Evolutionary conservation across 768 basidiomycete species (phyloP).

Genomic region (Mycena sanguinolenta): DNA sequence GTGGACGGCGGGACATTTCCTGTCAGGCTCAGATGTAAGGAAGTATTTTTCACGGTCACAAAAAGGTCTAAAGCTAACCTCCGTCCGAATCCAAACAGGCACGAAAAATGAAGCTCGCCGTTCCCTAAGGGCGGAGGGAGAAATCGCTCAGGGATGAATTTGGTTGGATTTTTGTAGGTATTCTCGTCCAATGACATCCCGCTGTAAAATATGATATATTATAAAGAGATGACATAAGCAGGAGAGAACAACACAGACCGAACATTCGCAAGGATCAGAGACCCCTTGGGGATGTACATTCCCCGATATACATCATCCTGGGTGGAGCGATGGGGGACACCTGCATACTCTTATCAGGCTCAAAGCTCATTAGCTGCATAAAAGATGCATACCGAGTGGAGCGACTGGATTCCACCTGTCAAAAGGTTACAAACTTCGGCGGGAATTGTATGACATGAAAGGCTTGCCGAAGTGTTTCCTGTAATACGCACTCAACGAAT

Average conservation of each 20-base stretch:
- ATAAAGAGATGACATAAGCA: slow-evolving; percentile 21
- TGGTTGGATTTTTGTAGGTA: slow-evolving; percentile 8
- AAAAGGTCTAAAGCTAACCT: slow-evolving; percentile 7
- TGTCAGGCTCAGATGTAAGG: slow-evolving; percentile 14
- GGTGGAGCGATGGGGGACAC: slow-evolving; percentile 47
- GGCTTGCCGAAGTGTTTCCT: slow-evolving; percentile 36
- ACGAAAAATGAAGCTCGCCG: slow-evolving; percentile 15
- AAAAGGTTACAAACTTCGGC: slow-evolving; percentile 1
- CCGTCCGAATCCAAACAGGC: slow-evolving; percentile 24
- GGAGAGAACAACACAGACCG: slow-evolving; percentile 41
- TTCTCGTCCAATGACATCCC: slow-evolving; percentile 23
- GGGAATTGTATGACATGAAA: slow-evolving; percentile 8
- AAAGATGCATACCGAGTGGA: slow-evolving; percentile 29
- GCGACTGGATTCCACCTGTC: slow-evolving; percentile 35
- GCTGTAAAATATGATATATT: slow-evolving; percentile 19
- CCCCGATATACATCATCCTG: slow-evolving; percentile 51
- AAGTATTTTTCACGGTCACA: slow-evolving; percentile 8
- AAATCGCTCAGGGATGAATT: slow-evolving; percentile 19
- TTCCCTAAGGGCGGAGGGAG: not conserved
- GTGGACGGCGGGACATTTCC: slow-evolving; percentile 8
- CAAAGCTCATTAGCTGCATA: not conserved
- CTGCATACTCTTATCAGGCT: slow-evolving; percentile 32
- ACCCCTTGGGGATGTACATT: slow-evolving; percentile 51
- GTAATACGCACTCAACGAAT: slow-evolving; percentile 31
- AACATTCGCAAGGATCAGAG: slow-evolving; percentile 50